phyloP scores from a whole-genome alignment of 768 basidiomycete species.

The Tulasnella sp. region DNA sequence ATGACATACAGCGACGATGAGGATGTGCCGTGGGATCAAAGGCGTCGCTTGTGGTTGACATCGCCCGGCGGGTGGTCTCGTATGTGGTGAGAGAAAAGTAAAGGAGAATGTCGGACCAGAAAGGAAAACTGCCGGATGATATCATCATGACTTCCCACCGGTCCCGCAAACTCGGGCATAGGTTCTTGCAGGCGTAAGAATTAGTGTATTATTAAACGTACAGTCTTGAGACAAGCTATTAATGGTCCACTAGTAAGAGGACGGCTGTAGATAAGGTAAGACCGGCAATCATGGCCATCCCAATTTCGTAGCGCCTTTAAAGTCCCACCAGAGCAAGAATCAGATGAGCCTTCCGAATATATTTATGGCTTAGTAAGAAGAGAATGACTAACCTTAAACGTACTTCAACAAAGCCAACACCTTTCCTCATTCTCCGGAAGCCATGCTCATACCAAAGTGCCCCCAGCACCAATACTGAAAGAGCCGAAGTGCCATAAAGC shows the following conservation, averaged over 20 bases:
- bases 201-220: not conserved
- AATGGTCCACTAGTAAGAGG: slow-evolving; percentile 24
- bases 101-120: not conserved
- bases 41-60: slow-evolving; percentile 4
- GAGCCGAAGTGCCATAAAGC: slow-evolving; percentile 8
- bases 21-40: slow-evolving; percentile 68
- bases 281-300: not conserved
- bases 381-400: not conserved
- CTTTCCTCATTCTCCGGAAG: slow-evolving; percentile 14
- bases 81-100: not conserved
- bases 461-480: slow-evolving; percentile 4
- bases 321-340: not conserved
- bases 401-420: slow-evolving; percentile 15
- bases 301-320: not conserved
- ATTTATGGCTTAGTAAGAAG: not conserved
- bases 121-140: not conserved
- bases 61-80: not conserved
- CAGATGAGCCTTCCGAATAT: not conserved
- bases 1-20: slow-evolving; percentile 66
- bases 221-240: not conserved
- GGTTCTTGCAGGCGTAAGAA: not conserved
- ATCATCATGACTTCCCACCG: not conserved
- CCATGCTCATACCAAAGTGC: slow-evolving; percentile 25
- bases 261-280: slow-evolving; percentile 19
- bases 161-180: not conserved